phyloP scores from a whole-genome alignment of 805 yeast species.

The Komagataella populi region DNA sequence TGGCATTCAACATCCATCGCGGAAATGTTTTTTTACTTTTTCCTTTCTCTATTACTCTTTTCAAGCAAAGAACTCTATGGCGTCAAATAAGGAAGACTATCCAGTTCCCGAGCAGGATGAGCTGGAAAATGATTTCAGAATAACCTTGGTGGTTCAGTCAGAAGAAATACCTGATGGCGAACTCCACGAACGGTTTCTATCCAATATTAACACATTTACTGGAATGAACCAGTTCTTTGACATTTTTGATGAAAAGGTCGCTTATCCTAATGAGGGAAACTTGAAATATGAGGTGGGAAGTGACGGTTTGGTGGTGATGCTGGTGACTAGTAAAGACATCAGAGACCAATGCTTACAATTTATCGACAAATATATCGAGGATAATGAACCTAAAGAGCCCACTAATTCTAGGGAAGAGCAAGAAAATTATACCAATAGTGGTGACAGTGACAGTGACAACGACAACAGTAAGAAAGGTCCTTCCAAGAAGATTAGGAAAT shows the following conservation, averaged over 20 bases:
- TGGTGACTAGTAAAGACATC: slow-evolving; percentile 29
- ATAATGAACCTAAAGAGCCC: not conserved
- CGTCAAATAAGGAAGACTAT: slow-evolving; percentile 3
- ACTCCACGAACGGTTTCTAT: slow-evolving; percentile 33
- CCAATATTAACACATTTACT: slow-evolving; percentile 29
- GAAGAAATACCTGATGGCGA: slow-evolving; percentile 19
- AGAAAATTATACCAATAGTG: not conserved
- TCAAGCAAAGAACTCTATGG: not conserved
- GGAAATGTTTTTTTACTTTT: not conserved
- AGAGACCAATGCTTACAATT: slow-evolving; percentile 24
- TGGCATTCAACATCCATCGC: not conserved
- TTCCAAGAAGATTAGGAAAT: not conserved
- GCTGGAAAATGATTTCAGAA: slow-evolving; percentile 32
- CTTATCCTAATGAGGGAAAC: slow-evolving; percentile 39
- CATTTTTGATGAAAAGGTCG: slow-evolving; percentile 33
- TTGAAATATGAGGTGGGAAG: slow-evolving; percentile 49
- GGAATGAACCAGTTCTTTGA: slow-evolving; percentile 39
- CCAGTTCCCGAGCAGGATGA: slow-evolving; percentile 16
- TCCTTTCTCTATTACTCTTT: not conserved
- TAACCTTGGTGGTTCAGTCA: slow-evolving; percentile 26
- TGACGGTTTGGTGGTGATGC: slow-evolving; percentile 42
- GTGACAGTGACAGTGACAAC: not conserved
- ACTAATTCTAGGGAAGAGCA: not conserved
- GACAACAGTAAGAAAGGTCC: not conserved
- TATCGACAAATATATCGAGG: slow-evolving; percentile 19